Conservation (phyloP, 2,329 filamentous ascomycete species). For the Huntiella decipiens region DNA sequence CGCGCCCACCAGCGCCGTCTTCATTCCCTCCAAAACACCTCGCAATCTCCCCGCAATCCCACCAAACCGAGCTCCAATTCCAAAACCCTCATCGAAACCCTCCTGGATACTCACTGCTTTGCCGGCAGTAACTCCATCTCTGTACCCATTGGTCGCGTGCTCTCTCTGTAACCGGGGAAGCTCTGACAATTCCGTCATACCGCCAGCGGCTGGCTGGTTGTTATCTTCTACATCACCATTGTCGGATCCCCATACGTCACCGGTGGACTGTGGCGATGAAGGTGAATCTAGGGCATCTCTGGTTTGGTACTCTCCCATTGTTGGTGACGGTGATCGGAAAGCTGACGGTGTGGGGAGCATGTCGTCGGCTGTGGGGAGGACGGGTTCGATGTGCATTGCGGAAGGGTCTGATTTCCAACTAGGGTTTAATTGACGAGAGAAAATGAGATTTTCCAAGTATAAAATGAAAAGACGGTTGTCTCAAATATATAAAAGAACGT, state of each 20-base stretch:
- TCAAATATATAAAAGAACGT: neutral
- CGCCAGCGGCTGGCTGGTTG: neutral
- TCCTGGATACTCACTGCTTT: slow-evolving; percentile 63
- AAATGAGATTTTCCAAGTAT: too few relatives aligned
- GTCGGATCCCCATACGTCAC: neutral
- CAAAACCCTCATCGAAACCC: slow-evolving; percentile 84
- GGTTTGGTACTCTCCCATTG: neutral
- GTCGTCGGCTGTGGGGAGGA: slow-evolving; percentile 3
- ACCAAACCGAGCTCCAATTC: slow-evolving; percentile 65
- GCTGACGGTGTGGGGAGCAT: neutral
- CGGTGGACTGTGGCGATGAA: neutral
- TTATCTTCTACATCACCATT: neutral
- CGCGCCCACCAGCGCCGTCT: slow-evolving; percentile 23
- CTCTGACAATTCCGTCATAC: slow-evolving; percentile 33
- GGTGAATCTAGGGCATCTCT: neutral
- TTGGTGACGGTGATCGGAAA: neutral
- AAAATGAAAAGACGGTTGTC: neutral
- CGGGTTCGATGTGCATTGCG: slow-evolving; percentile 8
- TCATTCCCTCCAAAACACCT: slow-evolving; percentile 58
- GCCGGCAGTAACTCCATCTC: slow-evolving; percentile 61
- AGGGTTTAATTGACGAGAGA: neutral
- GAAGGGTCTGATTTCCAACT: neutral
- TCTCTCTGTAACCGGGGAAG: slow-evolving; percentile 54
- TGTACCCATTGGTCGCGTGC: slow-evolving; percentile 73
- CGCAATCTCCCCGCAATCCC: slow-evolving; percentile 53